These are phyloP conservation scores for Colletotrichum sp. DNA, from an alignment of 2,329 filamentous ascomycete species.

Conservation along the genomic window DNA sequence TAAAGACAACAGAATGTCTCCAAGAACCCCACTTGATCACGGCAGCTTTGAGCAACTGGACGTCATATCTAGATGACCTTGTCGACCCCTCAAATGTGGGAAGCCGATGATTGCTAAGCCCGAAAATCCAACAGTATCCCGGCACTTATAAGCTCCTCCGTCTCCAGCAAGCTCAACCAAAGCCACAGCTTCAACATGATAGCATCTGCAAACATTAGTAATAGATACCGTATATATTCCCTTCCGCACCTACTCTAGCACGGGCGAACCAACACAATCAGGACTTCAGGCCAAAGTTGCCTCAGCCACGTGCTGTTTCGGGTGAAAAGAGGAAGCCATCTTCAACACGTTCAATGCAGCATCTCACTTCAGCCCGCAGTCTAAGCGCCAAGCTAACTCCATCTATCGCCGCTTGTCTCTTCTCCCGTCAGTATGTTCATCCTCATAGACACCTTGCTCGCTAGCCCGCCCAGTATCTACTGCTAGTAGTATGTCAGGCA, in stretches of 20 bases:
- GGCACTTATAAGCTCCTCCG: background rate
- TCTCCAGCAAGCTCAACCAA: accelerated
- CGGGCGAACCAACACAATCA: accelerated
- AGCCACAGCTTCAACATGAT: background rate
- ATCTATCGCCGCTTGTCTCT: accelerated
- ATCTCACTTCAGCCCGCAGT: accelerated
- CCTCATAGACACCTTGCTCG: background rate
- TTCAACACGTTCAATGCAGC: accelerated
- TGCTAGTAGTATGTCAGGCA: accelerated
- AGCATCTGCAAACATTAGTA: accelerated
- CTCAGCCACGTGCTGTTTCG: accelerated
- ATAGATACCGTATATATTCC: background rate
- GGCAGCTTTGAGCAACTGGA: accelerated
- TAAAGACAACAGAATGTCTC: accelerated
- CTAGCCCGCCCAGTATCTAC: accelerated
- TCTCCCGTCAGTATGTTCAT: accelerated
- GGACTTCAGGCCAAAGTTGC: accelerated
- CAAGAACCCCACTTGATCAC: accelerated
- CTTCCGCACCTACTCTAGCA: accelerated
- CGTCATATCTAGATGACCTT: background rate
- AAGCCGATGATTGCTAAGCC: background rate
- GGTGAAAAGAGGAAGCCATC: accelerated
- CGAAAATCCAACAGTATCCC: accelerated
- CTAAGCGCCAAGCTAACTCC: accelerated
- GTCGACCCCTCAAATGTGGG: background rate